Conservation (phyloP, 805 yeast species). For the Blastobotrys attinorum region DNA sequence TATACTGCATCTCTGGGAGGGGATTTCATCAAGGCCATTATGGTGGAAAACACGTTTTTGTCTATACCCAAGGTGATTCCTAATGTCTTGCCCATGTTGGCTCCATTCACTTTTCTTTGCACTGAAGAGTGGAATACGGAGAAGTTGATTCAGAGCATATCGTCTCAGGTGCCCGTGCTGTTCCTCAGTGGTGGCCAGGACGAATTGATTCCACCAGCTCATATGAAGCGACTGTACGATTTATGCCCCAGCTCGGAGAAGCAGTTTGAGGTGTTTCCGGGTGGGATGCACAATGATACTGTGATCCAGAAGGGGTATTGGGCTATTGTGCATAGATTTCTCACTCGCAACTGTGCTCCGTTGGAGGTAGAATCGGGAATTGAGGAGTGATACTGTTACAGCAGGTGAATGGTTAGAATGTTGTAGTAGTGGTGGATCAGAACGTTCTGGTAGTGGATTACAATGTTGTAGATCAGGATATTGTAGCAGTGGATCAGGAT, state of each 20-base stretch:
- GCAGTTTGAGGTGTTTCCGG: slow-evolving; percentile 44
- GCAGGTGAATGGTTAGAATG: too few relatives aligned
- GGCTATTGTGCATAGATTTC: slow-evolving; percentile 53
- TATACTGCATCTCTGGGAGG: slow-evolving; percentile 58
- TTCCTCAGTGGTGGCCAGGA: slow-evolving; percentile 69
- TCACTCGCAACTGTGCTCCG: too few relatives aligned
- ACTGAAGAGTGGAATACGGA: slow-evolving; percentile 84
- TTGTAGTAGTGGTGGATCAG: too few relatives aligned
- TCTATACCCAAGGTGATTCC: slow-evolving; percentile 54
- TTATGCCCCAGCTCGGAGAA: slow-evolving; percentile 46
- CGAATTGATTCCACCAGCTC: slow-evolving; percentile 87
- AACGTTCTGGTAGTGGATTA: too few relatives aligned
- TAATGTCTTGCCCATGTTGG: slow-evolving; percentile 62
- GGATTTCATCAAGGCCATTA: slow-evolving; percentile 50
- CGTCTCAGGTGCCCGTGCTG: slow-evolving; percentile 52
- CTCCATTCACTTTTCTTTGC: slow-evolving; percentile 50
- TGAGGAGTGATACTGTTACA: too few relatives aligned
- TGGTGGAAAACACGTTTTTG: slow-evolving; percentile 82
- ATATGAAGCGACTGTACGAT: slow-evolving; percentile 56
- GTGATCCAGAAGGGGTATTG: slow-evolving; percentile 70
- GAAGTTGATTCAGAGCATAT: slow-evolving; percentile 41
- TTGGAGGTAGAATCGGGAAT: too few relatives aligned
- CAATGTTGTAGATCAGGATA: too few relatives aligned
- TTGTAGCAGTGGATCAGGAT: too few relatives aligned
- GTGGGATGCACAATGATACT: slow-evolving; percentile 79